These are phyloP conservation scores for Gnaphalium uliginosum DNA, from an alignment of 129 eudicot genomes.

Conservation along the genomic window DNA sequence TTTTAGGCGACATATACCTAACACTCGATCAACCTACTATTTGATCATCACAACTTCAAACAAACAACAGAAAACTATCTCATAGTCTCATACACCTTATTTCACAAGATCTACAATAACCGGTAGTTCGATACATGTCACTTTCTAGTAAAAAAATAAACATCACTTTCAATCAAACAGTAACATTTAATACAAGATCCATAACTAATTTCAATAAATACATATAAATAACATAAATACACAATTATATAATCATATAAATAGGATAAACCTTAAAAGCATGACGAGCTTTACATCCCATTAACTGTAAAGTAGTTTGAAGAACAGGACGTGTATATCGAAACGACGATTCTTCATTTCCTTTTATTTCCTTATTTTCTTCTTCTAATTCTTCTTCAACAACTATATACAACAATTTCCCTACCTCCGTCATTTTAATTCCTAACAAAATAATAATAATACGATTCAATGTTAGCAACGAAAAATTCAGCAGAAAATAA, in stretches of 20 bases:
- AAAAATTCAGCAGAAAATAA: not conserved
- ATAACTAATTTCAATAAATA: not conserved
- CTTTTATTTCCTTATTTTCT: conserved; percentile 9
- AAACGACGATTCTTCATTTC: conserved; percentile 47
- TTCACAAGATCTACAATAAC: not conserved
- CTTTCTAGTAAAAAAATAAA: not conserved
- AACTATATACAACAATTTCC: conserved; percentile 70
- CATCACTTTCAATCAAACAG: conserved; percentile 29
- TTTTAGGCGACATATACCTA: not conserved
- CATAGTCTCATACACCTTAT: not conserved
- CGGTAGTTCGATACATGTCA: not conserved
- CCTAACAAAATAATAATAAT: not conserved
- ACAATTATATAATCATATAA: not conserved
- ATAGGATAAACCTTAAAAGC: conserved; percentile 67
- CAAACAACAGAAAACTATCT: not conserved
- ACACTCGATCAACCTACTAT: conserved; percentile 13
- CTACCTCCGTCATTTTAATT: conserved; percentile 48
- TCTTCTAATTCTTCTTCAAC: conserved; percentile 39
- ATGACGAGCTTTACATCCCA: conserved; percentile 98
- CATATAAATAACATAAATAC: not conserved
- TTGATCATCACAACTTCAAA: conserved; percentile 20
- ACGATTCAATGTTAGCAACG: not conserved
- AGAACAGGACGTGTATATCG: conserved; percentile 88
- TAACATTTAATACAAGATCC: conserved; percentile 7
- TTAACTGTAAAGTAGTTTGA: conserved; percentile 86